Base-by-base conservation (phyloP, 768 basidiomycete species). In the Tulasnella sp. region DNA sequence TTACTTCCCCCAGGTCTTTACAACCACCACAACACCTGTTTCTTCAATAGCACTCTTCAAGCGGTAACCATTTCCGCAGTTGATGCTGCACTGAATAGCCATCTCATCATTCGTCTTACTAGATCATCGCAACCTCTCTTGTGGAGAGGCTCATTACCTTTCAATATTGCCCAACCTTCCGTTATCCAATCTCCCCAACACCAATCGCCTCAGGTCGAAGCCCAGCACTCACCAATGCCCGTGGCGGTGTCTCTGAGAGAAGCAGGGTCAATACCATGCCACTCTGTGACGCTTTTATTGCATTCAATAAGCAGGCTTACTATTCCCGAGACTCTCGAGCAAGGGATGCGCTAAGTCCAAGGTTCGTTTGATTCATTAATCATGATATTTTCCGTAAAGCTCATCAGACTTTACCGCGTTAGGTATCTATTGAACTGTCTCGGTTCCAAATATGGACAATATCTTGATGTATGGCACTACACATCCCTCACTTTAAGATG, bases 11-110 rank as follows among this genome's bases (percentile, higher is more conserved):
- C 84, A 3, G 84, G 84, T 5, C 69, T 88, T 20, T 60, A 77
- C 39, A 88, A 88, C 62, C 82, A 86, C 67, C 81, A 83, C 37
- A 87, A 56, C 63, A 93, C 90, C 0, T 96, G 91, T 66, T 96
- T 91, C 66, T 87, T 92, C 82, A 96, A 93, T 66, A 90, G 88
- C 28, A 87, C 90, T 27, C 69, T 96, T 25, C 91, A 96, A 63
- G 85, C 83, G 33, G 84, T 82, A 66, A 58, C 79, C 78, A 24
- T 61, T 62, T 41, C 60, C 63, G 15, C 58, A 58, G 4, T 48
- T 55, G 19, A 59, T 64, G 22, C 51, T 60, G 25, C 59, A 56
- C 43, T 60, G 57, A 10, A 55, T 58, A 8, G 34, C 62, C 8
- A 52, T 57, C 22, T 24, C 45, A 47, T 28, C 53, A 37, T n/a